Conservation (phyloP, 352 stramenopile species). For the Phytophthora crassamura region DNA sequence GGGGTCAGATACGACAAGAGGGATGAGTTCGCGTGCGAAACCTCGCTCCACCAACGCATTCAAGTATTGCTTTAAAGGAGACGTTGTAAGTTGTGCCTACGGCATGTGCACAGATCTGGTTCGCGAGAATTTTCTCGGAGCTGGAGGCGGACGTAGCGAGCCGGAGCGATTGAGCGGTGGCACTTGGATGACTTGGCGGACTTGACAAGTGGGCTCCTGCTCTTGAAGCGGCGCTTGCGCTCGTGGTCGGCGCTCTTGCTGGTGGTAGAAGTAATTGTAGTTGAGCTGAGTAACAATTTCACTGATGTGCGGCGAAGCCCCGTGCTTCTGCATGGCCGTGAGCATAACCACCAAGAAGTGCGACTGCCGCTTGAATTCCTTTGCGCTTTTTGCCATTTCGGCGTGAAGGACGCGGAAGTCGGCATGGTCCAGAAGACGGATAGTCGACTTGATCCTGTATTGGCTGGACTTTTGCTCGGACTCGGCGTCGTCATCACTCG, state of each 20-base stretch:
- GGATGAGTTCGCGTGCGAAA: neutral
- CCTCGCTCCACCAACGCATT: too few species aligned
- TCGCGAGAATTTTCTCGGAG: constrained; percentile 22
- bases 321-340: constrained; percentile 75
- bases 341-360: constrained; percentile 80
- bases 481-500: constrained; percentile 2
- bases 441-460: neutral
- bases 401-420: constrained; percentile 38
- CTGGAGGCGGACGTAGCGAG: constrained; percentile 18
- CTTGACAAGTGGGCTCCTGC: constrained; percentile 1
- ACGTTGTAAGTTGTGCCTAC: neutral
- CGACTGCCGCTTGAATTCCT: constrained; percentile 69
- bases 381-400: constrained; percentile 48
- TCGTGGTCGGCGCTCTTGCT: constrained; percentile 34
- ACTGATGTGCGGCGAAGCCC: constrained; percentile 69
- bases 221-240: constrained; percentile 1
- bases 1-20: neutral
- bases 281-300: constrained; percentile 78
- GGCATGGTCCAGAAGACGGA: constrained; percentile 25
- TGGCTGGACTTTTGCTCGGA: neutral
- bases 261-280: constrained; percentile 79
- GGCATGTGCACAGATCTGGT: constrained; percentile 14
- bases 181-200: neutral
- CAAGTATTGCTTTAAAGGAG: too few species aligned
- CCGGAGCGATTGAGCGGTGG: constrained; percentile 22